Evolutionary conservation across 257 asterid genomes (phyloP).

Genomic region (Jacaranda copaia): DNA sequence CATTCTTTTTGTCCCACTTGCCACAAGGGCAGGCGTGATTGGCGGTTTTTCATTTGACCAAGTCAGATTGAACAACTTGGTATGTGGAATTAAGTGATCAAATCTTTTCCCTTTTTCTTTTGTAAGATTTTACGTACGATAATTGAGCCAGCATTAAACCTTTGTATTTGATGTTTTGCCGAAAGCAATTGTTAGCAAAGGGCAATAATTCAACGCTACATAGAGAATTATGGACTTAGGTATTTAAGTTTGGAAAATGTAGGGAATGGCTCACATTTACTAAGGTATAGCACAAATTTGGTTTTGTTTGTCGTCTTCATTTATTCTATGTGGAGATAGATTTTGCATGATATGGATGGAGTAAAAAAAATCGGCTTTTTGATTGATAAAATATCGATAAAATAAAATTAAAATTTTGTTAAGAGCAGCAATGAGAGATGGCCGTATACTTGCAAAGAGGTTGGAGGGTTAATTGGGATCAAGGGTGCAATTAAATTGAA

Average conservation of each 20-base stretch:
- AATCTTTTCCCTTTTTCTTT: not conserved
- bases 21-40: constrained; percentile 32
- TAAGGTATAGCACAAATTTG: not conserved
- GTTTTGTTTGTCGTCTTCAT: not conserved
- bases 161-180: constrained; percentile 14
- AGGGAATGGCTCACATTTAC: constrained; percentile 2
- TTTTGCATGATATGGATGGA: constrained; percentile 2
- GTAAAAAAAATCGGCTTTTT: constrained; percentile 12
- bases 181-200: not conserved
- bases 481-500: too few species aligned
- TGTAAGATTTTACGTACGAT: constrained; percentile 5
- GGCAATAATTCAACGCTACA: constrained; percentile 33
- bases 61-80: not conserved
- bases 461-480: too few species aligned
- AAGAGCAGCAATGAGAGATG: not conserved
- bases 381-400: not conserved
- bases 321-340: not conserved
- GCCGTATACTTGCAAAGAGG: too few species aligned
- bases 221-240: constrained; percentile 31
- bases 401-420: not conserved
- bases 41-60: constrained; percentile 38
- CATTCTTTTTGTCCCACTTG: constrained; percentile 35
- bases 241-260: constrained; percentile 29
- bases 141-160: constrained; percentile 18
- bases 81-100: constrained; percentile 10